Conservation (phyloP, 2,329 filamentous ascomycete species). For the Neonectria coccinea region DNA sequence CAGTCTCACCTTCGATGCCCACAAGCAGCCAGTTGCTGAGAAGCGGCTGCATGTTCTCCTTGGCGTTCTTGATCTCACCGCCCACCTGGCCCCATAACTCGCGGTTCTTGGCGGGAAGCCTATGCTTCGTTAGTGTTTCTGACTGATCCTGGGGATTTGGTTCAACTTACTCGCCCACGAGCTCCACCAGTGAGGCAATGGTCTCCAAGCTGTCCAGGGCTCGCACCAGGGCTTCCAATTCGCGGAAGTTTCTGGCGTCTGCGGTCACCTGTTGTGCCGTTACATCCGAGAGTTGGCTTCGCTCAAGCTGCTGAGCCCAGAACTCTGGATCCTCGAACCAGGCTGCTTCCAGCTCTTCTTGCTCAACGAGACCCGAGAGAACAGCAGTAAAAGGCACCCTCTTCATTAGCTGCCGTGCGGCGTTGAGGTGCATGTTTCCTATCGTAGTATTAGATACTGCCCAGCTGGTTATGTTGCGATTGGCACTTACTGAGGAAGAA, state of each 20-base stretch:
- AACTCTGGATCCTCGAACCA: slow-evolving; percentile 56
- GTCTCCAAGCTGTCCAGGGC: slow-evolving; percentile 77
- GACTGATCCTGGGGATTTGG: background rate
- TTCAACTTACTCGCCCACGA: slow-evolving; percentile 63
- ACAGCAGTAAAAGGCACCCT: slow-evolving; percentile 64
- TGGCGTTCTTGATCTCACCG: slow-evolving; percentile 64
- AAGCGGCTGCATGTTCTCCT: slow-evolving; percentile 69
- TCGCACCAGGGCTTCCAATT: slow-evolving; percentile 75
- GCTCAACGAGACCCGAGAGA: slow-evolving; percentile 55
- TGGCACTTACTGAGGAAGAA: slow-evolving; percentile 80
- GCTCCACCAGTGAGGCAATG: slow-evolving; percentile 67
- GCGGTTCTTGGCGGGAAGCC: slow-evolving; percentile 53
- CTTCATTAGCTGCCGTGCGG: slow-evolving; percentile 65
- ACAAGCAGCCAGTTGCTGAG: slow-evolving; percentile 72
- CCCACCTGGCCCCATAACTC: slow-evolving; percentile 68
- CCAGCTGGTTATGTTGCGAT: background rate
- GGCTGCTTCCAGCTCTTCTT: slow-evolving; percentile 52
- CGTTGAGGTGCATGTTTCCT: slow-evolving; percentile 65
- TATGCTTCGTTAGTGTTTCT: slow-evolving; percentile 46
- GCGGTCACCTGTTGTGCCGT: slow-evolving; percentile 59
- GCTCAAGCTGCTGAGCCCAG: slow-evolving; percentile 54
- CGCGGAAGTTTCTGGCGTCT: slow-evolving; percentile 72
- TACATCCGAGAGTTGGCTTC: slow-evolving; percentile 51
- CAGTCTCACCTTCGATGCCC: slow-evolving; percentile 64
- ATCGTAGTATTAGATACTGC: slow-evolving; percentile 24